Base-by-base conservation (phyloP, 371 early-diverging fungal species). In the Rhizopus delemar region DNA sequence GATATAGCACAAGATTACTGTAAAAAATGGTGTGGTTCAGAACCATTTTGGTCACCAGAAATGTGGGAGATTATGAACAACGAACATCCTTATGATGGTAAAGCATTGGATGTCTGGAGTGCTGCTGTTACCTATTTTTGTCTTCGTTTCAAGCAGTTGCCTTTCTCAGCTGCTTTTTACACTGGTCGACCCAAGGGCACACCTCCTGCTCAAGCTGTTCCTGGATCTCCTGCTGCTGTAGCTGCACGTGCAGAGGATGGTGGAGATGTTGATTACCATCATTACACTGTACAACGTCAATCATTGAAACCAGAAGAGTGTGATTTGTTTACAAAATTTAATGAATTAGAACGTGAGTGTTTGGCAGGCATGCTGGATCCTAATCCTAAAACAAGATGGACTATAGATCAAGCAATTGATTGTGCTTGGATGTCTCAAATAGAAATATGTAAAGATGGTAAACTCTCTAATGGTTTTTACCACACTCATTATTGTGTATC, bases 31-130 rank as follows among this genome's bases (percentile, higher is more conserved):
- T 92, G 93, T 63, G 96, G 96, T 8, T 89, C 90, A 12, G 88
- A 85, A 45, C 93, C 93, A 4, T 96, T 94, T 72, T 94, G 94
- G 75, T 90, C 96, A 6, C 97, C 96, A 4, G 95, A 94, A 78
- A 64, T 78, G 62, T 75, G 73, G 73, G 63, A 64, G 22, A 46
- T 81, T 5, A 75, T 65, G 50, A 81, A 83, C 55, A 87, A 86
- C 53, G 53, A 69, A 11, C 51, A 55, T 29, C 56, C 53, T 5
- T 94, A 91, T 59, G 89, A 93, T 61, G 92, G 89, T n/a, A 86
- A 87, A 51, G 79, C 85, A 8, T 82, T 90, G 13, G 94, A 94
- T 63, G 76, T 93, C 45, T 94, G 94, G 94, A 86, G 90, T 33
- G 87, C 86, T 11, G 94, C 90, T 53, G 82, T 90, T 31, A 90